phyloP scores from a whole-genome alignment of 2,329 filamentous ascomycete species.

The Xylaria multiplex region DNA sequence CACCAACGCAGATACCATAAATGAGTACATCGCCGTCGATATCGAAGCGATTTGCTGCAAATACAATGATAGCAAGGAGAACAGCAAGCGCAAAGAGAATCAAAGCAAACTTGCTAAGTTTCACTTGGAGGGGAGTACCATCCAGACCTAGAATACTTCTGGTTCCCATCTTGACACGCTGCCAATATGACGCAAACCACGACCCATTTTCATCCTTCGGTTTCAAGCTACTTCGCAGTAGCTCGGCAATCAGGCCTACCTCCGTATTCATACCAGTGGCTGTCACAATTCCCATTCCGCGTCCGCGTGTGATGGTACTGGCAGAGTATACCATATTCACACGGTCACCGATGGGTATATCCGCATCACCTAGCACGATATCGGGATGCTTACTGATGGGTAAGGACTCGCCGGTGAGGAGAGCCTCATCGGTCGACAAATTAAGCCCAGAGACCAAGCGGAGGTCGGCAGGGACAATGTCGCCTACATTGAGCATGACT shows the following conservation, averaged over 20 bases:
- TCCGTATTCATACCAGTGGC: conserved; percentile 79
- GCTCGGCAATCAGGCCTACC: conserved; percentile 78
- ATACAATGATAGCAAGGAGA: conserved; percentile 69
- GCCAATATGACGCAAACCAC: conserved; percentile 55
- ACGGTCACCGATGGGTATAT: conserved; percentile 73
- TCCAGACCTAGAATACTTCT: conserved; percentile 70
- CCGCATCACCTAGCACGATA: conserved; percentile 60
- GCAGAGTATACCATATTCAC: conserved; percentile 77
- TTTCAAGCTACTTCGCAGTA: conserved; percentile 69
- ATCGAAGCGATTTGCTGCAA: conserved; percentile 65
- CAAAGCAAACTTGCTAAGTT: conserved; percentile 85
- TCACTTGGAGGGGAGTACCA: conserved; percentile 86
- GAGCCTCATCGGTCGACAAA: conserved; percentile 78
- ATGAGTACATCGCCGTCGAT: conserved; percentile 67
- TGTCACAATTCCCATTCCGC: conserved; percentile 74
- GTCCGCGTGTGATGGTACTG: conserved; percentile 76
- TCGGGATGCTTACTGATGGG: conserved; percentile 74
- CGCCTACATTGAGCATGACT: conserved; percentile 69
- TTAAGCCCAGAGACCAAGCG: conserved; percentile 75
- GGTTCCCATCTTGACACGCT: conserved; percentile 54
- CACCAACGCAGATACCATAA: conserved; percentile 60
- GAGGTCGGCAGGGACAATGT: conserved; percentile 76
- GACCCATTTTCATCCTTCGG: conserved; percentile 60
- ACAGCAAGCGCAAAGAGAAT: conserved; percentile 79
- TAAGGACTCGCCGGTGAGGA: conserved; percentile 78